phyloP scores from a whole-genome alignment of 768 basidiomycete species.

The Auriscalpium microsporum region DNA sequence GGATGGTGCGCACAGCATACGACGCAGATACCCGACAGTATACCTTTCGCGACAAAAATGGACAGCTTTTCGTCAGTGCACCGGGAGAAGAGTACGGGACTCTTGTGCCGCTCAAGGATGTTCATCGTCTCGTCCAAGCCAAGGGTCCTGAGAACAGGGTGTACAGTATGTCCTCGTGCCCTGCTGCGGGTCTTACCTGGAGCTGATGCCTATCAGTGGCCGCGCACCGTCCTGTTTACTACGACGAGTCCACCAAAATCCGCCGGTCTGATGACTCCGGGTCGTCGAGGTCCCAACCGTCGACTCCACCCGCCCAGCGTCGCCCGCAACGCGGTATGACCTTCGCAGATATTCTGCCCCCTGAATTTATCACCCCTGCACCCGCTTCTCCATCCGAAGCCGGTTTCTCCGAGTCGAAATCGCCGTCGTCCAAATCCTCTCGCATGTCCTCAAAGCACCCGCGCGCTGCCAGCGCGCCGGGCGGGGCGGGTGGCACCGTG shows the following conservation, averaged over 20 bases:
- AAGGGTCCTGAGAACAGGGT: constrained; percentile 1
- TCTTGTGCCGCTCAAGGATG: constrained; percentile 5
- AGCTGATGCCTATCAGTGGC: neutral
- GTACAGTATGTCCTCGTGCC: constrained; percentile 1
- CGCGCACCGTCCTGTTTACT: neutral
- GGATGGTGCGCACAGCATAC: constrained; percentile 9
- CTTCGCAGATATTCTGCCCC: constrained; percentile 2
- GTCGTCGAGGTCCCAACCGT: too few relatives aligned
- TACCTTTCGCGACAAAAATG: constrained; percentile 4
- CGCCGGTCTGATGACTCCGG: too few relatives aligned
- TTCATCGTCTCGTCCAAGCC: neutral
- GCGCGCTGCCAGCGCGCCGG: neutral
- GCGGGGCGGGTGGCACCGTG: neutral
- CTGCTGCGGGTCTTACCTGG: neutral
- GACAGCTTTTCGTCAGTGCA: neutral
- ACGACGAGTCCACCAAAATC: neutral
- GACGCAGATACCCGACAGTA: constrained; percentile 10
- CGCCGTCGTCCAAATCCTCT: neutral
- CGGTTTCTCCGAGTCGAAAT: neutral
- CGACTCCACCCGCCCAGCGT: neutral
- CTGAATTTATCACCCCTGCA: constrained; percentile 2
- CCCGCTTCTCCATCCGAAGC: neutral
- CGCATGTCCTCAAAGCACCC: neutral
- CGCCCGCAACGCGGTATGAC: constrained; percentile 6
- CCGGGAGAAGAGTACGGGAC: constrained; percentile 10